A percentile compares a stretch with the other conserved stretches of the same genome.
These are phyloP conservation scores for Areca catechu DNA, from an alignment of 176 grass and related monocot genomes.

Conservation along the genomic window DNA sequence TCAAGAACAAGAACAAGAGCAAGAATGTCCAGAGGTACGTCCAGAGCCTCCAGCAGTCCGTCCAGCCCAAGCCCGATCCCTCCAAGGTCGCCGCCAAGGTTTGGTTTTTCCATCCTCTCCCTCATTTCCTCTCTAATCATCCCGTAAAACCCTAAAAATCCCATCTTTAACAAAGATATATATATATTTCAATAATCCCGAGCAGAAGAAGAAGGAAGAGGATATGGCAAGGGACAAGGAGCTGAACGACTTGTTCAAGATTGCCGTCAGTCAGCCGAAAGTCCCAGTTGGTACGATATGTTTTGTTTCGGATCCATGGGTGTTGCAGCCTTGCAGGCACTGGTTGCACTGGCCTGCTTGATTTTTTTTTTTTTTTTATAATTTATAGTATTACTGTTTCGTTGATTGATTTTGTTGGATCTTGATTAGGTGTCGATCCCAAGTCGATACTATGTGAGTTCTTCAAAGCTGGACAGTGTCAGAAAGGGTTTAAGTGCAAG, in stretches of 20 bases:
- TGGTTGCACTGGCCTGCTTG: background rate
- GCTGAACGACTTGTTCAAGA: slow-evolving; percentile 97
- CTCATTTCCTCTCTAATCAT: no score
- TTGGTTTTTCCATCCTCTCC: background rate
- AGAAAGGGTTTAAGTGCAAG: slow-evolving; percentile 95
- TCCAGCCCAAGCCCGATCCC: slow-evolving; percentile 65
- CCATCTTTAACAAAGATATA: no score
- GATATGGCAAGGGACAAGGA: slow-evolving; percentile 91
- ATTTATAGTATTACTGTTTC: background rate
- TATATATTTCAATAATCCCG: background rate
- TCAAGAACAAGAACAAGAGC: slow-evolving; percentile 99
- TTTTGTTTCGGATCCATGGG: background rate
- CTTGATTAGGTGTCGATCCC: slow-evolving; percentile 79
- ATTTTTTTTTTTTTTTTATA: background rate
- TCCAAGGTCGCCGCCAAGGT: slow-evolving; percentile 72
- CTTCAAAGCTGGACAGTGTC: slow-evolving; percentile 87
- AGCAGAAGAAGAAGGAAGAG: slow-evolving; percentile 99
- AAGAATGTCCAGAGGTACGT: slow-evolving; percentile 99
- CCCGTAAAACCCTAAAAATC: no score
- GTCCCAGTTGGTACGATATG: slow-evolving; percentile 67
- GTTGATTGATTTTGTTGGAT: background rate
- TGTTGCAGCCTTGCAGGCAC: no score
- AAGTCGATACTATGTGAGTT: slow-evolving; percentile 96
- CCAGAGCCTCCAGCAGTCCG: slow-evolving; percentile 61
- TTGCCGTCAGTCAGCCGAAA: slow-evolving; percentile 97